These are phyloP conservation scores for Phytophthora vignae DNA, from an alignment of 352 stramenopile genomes.

Conservation along the genomic window DNA sequence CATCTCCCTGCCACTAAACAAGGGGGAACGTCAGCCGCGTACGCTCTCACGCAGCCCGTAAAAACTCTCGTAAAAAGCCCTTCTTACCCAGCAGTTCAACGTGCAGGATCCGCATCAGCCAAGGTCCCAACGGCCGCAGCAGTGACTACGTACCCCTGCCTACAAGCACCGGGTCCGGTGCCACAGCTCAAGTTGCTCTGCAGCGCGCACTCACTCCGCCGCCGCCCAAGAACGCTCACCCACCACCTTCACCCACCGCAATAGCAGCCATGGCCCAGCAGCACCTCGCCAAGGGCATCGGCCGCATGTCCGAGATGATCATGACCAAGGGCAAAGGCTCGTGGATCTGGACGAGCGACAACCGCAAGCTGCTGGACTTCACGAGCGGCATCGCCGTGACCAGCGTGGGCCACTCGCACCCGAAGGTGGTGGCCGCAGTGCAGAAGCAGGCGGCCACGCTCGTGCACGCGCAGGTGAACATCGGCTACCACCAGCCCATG, in stretches of 20 bases:
- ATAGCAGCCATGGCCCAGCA: constrained; percentile 69
- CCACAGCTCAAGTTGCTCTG: not conserved
- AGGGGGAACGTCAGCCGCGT: not conserved
- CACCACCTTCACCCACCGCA: constrained; percentile 19
- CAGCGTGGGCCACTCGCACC: constrained; percentile 94
- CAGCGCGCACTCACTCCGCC: not conserved
- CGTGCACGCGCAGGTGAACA: constrained; percentile 93
- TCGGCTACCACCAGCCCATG: constrained; percentile 93
- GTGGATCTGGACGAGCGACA: constrained; percentile 89
- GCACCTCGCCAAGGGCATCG: constrained; percentile 76
- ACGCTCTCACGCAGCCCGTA: not conserved
- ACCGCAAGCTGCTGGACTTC: constrained; percentile 93
- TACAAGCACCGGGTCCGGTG: too few relatives aligned
- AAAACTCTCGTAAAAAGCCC: not conserved
- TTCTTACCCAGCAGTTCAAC: not conserved
- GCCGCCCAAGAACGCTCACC: not conserved
- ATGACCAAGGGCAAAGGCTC: constrained; percentile 86
- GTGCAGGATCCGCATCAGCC: not conserved
- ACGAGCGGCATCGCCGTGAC: constrained; percentile 94
- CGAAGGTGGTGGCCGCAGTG: constrained; percentile 89
- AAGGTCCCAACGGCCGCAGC: not conserved
- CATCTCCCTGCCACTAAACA: not conserved
- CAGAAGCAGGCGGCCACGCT: constrained; percentile 91
- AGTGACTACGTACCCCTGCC: too few relatives aligned
- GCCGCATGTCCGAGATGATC: constrained; percentile 88